A percentile compares a stretch with the other conserved stretches of the same genome.
Conservation (phyloP, 768 basidiomycete genomes). For the Chiua virens region DNA sequence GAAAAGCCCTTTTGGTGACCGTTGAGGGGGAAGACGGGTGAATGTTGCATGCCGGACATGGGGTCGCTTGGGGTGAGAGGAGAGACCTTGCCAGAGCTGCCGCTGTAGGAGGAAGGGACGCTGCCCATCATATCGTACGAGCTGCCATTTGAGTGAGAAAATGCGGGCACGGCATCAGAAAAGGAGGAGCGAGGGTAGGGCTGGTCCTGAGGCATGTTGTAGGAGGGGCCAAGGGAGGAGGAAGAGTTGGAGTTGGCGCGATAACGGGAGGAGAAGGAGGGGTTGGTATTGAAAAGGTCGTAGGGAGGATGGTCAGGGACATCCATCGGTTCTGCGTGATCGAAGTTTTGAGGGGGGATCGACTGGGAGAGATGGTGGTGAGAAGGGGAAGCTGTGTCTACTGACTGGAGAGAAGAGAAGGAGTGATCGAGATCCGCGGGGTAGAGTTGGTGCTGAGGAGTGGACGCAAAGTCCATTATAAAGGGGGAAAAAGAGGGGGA, state of each 20-base stretch:
- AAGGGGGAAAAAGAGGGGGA: slow-evolving; percentile 40
- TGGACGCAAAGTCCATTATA: slow-evolving; percentile 49
- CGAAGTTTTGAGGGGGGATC: slow-evolving; percentile 43
- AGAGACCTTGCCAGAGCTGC: slow-evolving; percentile 70
- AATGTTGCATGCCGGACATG: slow-evolving; percentile 55
- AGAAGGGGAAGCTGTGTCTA: slow-evolving; percentile 37
- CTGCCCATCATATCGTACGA: slow-evolving; percentile 68
- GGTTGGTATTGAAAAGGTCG: slow-evolving; percentile 59
- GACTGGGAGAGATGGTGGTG: slow-evolving; percentile 35
- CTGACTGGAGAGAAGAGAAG: slow-evolving; percentile 48
- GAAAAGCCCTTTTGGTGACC: slow-evolving; percentile 56
- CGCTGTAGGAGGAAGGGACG: slow-evolving; percentile 57
- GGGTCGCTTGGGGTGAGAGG: slow-evolving; percentile 72
- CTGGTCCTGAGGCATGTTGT: slow-evolving; percentile 52
- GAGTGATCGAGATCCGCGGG: slow-evolving; percentile 57
- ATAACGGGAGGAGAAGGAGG: slow-evolving; percentile 61
- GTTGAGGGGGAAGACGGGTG: slow-evolving; percentile 48
- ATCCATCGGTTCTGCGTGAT: slow-evolving; percentile 56
- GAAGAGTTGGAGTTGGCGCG: slow-evolving; percentile 72
- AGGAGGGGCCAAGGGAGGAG: slow-evolving; percentile 61
- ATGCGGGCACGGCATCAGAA: slow-evolving; percentile 58
- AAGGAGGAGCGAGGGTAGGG: slow-evolving; percentile 62
- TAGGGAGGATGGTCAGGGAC: slow-evolving; percentile 58
- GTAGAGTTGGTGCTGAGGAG: slow-evolving; percentile 46
- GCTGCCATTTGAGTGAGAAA: slow-evolving; percentile 49